phyloP scores from a whole-genome alignment of 164 flowering plant species.

The Dillenia suffruticosa region DNA sequence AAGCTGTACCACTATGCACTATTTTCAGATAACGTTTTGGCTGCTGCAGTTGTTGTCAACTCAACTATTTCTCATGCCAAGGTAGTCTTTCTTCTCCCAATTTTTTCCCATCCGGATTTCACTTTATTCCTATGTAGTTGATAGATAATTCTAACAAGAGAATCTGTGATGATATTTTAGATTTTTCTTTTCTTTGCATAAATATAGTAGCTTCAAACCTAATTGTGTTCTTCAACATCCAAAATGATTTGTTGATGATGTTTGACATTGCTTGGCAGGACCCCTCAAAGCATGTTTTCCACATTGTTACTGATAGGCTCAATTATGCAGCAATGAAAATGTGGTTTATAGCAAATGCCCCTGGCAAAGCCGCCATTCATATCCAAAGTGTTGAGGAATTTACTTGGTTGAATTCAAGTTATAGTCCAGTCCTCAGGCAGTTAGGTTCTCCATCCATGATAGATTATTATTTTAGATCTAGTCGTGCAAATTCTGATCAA shows the following conservation, averaged over 20 bases:
- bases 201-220: too few species aligned
- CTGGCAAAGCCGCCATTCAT: slow-evolving; percentile 68
- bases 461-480: slow-evolving; percentile 80
- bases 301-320: slow-evolving; percentile 82
- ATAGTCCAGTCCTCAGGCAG: slow-evolving; percentile 89
- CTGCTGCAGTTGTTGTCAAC: slow-evolving; percentile 92
- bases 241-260: not conserved
- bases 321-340: slow-evolving; percentile 89
- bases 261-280: slow-evolving; percentile 40
- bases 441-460: slow-evolving; percentile 73
- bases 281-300: slow-evolving; percentile 79
- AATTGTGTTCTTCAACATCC: too few species aligned
- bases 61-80: slow-evolving; percentile 76
- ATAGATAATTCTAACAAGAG: too few species aligned
- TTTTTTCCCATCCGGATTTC: too few species aligned
- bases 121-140: too few species aligned
- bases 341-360: slow-evolving; percentile 90
- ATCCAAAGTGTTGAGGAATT: slow-evolving; percentile 87
- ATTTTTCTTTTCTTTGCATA: not conserved
- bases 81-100: slow-evolving; percentile 31
- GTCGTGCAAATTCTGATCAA: slow-evolving; percentile 67
- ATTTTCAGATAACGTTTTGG: slow-evolving; percentile 80
- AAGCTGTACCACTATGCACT: slow-evolving; percentile 78
- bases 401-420: slow-evolving; percentile 88
- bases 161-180: too few species aligned